Evolutionary conservation across 768 basidiomycete species (phyloP).

Genomic region (Lactifluus echinatus): DNA sequence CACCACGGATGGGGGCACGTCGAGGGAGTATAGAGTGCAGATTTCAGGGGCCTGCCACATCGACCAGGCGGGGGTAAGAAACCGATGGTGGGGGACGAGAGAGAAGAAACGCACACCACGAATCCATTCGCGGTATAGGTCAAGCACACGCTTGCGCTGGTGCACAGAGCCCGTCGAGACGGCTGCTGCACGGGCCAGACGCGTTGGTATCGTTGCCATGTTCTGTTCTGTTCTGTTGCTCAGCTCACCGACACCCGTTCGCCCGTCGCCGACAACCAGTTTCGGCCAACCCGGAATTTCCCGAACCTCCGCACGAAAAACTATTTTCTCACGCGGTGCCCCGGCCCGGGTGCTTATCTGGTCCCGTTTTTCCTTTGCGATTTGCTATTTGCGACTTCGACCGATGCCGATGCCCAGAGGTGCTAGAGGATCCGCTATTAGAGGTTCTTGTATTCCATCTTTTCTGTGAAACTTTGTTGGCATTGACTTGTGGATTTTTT

Average conservation of each 20-base stretch:
- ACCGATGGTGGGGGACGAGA: background rate
- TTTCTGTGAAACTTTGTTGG: background rate
- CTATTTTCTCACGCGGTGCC: background rate
- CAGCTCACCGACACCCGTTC: too few species aligned
- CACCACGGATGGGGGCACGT: constrained; percentile 66
- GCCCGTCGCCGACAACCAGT: background rate
- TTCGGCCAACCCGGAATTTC: too few species aligned
- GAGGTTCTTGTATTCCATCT: too few species aligned
- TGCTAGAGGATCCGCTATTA: constrained; percentile 4
- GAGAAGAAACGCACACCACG: constrained; percentile 56
- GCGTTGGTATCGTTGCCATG: constrained; percentile 84
- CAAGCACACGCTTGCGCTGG: constrained; percentile 59
- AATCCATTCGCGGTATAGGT: constrained; percentile 91
- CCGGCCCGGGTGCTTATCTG: background rate
- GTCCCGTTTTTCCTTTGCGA: background rate
- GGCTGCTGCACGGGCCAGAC: constrained; percentile 65
- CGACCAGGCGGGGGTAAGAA: background rate
- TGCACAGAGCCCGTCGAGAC: constrained; percentile 49
- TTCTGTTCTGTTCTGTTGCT: background rate
- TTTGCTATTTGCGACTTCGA: background rate
- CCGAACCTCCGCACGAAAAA: too few species aligned
- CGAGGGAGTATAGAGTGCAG: constrained; percentile 70
- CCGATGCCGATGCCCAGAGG: too few species aligned
- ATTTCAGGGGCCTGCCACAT: constrained; percentile 80
- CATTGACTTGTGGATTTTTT: background rate